Base-by-base conservation (phyloP, 169 alveolate genomes). In the Plasmodium blacklocki region DNA sequence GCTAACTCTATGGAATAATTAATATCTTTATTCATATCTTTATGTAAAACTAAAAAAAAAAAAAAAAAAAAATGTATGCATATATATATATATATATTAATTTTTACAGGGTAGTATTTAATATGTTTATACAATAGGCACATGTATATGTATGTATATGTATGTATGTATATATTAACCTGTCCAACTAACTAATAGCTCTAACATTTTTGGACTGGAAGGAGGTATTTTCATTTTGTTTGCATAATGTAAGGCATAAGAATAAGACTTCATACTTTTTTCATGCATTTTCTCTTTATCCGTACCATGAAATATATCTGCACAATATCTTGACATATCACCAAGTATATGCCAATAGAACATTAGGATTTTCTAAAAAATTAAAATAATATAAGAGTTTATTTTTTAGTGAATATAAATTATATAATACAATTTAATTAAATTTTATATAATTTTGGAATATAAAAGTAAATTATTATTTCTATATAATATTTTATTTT, bases 291-390 rank as follows among this genome's bases (percentile, higher is more conserved):
- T 86, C 67, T 86, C 62, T 39, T 72, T 86, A 23, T 70, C 58
- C 29, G 29, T 70, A 3, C 11, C 74, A 32, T 45, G 21, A 70
- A 72, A 71, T 47, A 88, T 72, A 49, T 86, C 92, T 6, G 92
- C 72, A 64, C 88, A 58, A 58, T 86, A 86, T 86, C 92, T 86
- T 15, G 58, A 59, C 39, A 86, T 72, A 72, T 86, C 92, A 21
- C 92, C 92, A 58, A 86, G 68, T 72, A 86, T 49, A 63, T 86
- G 92, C 87, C 88, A 86, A 26, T 86, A 86, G 47, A 59, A 72
- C 76, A 86, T 71, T 86, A 86, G 47, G 26, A 62, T 71, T 86
- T 86, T 70, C 92, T 86, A 73, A 5, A 86, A 18, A 14, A 62
- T 21, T 18, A 62, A 21, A n/a, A 18, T 43, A 62, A 39, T 5